phyloP scores from a whole-genome alignment of 2,329 filamentous ascomycete genomes.

The Parastagonospora nodorum region DNA sequence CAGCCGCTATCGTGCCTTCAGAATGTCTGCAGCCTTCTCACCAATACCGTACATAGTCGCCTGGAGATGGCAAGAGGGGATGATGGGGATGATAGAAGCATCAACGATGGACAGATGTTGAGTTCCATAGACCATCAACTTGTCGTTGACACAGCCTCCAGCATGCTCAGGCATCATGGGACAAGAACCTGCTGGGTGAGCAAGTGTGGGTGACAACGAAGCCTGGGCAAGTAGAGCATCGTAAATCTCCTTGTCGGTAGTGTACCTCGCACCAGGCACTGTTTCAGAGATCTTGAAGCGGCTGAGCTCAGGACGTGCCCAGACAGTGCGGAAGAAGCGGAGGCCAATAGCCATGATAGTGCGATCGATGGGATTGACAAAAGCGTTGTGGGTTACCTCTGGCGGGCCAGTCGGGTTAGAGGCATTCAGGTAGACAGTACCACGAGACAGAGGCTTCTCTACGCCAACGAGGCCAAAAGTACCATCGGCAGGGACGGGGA shows the following conservation, averaged over 20 bases:
- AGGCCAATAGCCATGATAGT: slow-evolving; percentile 38
- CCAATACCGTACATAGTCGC: slow-evolving; percentile 40
- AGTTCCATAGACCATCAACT: slow-evolving; percentile 37
- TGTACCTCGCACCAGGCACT: slow-evolving; percentile 27
- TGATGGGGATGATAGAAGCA: slow-evolving; percentile 39
- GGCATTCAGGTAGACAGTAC: slow-evolving; percentile 42
- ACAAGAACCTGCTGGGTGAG: slow-evolving; percentile 38
- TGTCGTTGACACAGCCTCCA: slow-evolving; percentile 35
- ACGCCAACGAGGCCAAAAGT: slow-evolving; percentile 33
- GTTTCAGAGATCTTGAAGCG: slow-evolving; percentile 28
- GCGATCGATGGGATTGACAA: slow-evolving; percentile 34
- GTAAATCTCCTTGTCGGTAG: slow-evolving; percentile 28
- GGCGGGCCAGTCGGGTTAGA: slow-evolving; percentile 36
- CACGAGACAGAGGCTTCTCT: slow-evolving; percentile 39
- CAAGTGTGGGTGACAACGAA: slow-evolving; percentile 27
- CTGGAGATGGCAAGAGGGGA: slow-evolving; percentile 35
- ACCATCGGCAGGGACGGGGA: slow-evolving; percentile 44
- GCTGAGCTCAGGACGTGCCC: slow-evolving; percentile 31
- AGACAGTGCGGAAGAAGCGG: slow-evolving; percentile 41
- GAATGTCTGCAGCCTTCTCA: slow-evolving; percentile 43
- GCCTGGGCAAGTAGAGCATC: slow-evolving; percentile 17
- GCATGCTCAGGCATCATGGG: slow-evolving; percentile 33
- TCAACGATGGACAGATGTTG: slow-evolving; percentile 34
- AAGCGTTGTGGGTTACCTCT: slow-evolving; percentile 29
- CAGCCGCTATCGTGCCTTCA: slow-evolving; percentile 17